phyloP scores from a whole-genome alignment of 2,329 filamentous ascomycete genomes.

The Fonsecaea nubica region DNA sequence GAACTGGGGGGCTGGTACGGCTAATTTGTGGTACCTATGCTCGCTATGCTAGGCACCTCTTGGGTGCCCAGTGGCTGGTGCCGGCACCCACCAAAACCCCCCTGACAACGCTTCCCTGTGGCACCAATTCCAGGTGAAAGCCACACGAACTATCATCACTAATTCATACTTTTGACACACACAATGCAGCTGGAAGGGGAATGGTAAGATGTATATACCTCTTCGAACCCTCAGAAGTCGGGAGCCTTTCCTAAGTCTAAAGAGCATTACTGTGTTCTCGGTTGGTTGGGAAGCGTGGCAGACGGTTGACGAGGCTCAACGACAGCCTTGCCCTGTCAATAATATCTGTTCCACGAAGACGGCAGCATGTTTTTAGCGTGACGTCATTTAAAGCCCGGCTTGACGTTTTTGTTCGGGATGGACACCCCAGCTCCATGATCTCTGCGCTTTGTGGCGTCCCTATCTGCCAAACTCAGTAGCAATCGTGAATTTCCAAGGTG shows the following conservation, averaged over 20 bases:
- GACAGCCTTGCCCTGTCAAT: background rate
- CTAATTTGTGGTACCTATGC: background rate
- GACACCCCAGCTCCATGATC: background rate
- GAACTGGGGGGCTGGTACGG: background rate
- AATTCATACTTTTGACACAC: no score
- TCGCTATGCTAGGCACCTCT: background rate
- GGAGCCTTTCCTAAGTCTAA: background rate
- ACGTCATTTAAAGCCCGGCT: slow-evolving; percentile 10
- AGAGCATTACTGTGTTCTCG: background rate
- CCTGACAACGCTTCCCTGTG: background rate
- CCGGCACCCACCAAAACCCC: no score
- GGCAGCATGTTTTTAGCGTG: slow-evolving; percentile 14
- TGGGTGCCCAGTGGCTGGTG: no score
- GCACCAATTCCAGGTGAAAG: background rate
- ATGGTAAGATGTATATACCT: no score
- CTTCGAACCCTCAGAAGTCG: no score
- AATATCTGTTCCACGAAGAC: background rate
- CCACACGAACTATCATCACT: no score
- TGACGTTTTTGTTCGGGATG: slow-evolving; percentile 1
- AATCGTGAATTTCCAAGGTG: background rate
- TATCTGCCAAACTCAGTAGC: background rate
- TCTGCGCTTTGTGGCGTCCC: background rate
- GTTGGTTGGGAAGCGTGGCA: background rate
- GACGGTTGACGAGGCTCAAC: background rate
- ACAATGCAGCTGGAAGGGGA: no score